Evolutionary conservation across 306 rosid species (phyloP), one percentile per base, ranked within the genome.

Genomic region (Gynostemma pentaphyllum): DNA sequence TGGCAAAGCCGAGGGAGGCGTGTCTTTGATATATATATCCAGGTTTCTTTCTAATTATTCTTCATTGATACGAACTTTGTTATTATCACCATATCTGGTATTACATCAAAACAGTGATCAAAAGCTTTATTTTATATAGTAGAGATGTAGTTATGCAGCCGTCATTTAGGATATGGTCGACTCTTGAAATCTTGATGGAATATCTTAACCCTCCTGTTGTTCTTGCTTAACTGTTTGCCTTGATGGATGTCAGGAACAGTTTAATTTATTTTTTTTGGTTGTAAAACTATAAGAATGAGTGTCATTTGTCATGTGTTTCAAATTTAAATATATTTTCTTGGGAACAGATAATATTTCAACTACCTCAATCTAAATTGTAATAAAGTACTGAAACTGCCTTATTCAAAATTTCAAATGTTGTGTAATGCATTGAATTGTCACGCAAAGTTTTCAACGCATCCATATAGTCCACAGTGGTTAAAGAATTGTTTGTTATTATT

Each of bases 1-100:
- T 87, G 97, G 97, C 49, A 24, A 79, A 84, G 95, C 67, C 80
- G 73, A 4, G 97, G 94, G 36, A 84, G 77, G 66, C 80, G 88
- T 2, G 72, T 87, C 11, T 90, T 90, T 75, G 86, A 90, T 60
- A 69, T 90, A 69, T 84, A 87, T 74, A 71, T 87, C 57, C 94
- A 90, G 94, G 95, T 89, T 41, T 30, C 28, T 60, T 3, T 40
- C 45, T 61, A 27, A 45, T 51, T 62, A 29, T 21, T 12, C 12
- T 28, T 50, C 24, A 5, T 10, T 50, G 34, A 61, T 21, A 2
- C 13, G 40, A 32, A 10, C 19, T 18, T 39, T 55, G 27, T 34
- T 4, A 32, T 34, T 34, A 9, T 32, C 26, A n/a, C 8, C 5
- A 30, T 26, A 55, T 55, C 15, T 30, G 9, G 62, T 39, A 15